Base-by-base conservation (phyloP, 2,329 filamentous ascomycete species). In the Penicillium sp. region DNA sequence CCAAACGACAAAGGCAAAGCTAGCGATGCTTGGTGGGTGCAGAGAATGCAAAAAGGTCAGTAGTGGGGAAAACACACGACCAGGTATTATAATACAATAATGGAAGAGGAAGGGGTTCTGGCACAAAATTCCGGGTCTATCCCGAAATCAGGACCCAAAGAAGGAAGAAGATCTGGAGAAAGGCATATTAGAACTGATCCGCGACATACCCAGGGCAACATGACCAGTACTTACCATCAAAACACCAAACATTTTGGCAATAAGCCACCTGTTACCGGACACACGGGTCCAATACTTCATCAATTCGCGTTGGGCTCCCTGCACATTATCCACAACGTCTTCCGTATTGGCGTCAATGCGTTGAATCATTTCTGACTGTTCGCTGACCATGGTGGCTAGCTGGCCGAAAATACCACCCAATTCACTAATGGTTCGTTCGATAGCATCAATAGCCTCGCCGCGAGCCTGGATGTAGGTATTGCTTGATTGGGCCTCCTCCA, bases 301-400 rank as follows among this genome's bases (percentile, higher is more conserved):
- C 68, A 99, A 73, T 75, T 99, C 93, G 59, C 92, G 83, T 72
- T 99, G 94, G 5, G 94, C 94, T 16, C 94, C 94, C 69, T 96
- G 86, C n/a, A 99, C 93, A 66, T 99, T 99, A 69, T 97, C 93
- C 51, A 99, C 93, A 5, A 99, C 91, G 66, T 97, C 92, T 69
- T 99, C 94, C 1, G 93, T 97, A 74, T 97, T 97, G 61, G 93
- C 93, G 67, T 97, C 93, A 69, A 97, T 97, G 46, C 93, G 83
- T 75, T 97, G 91, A 62, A 99, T 96, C 89, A 96, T 96, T 75
- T 97, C 94, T 58, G 90, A 91, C 77, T 99, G 94, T 73, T 99
- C 93, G 51, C 89, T 91, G 26, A 99, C 94, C 94, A 99, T 97
- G 63, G 91, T 87, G 31, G 94, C 93, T 46, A 99, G 79, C 74